Percentiles rank a stretch among this genome's conserved stretches.
Evolutionary conservation across 2,329 filamentous ascomycete species (phyloP).

Genomic region (Tympanopsis confertula): DNA sequence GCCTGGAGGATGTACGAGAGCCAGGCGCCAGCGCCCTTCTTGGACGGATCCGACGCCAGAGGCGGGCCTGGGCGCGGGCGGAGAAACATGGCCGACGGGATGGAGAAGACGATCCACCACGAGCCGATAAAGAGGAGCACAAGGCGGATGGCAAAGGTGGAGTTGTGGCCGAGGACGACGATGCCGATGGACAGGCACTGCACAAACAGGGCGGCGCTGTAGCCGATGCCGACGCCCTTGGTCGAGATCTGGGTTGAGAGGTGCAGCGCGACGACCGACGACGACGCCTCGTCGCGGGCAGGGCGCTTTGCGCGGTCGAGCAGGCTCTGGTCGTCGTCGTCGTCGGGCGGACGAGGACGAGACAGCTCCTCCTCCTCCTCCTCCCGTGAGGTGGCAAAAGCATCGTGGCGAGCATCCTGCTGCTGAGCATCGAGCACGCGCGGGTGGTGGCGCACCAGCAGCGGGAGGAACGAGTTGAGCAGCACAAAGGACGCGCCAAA

Average conservation of each 20-base stretch:
- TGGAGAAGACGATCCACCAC: constrained; percentile 90
- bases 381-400: constrained; percentile 16
- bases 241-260: constrained; percentile 86
- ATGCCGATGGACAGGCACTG: constrained; percentile 73
- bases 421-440: constrained; percentile 14
- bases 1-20: constrained; percentile 67
- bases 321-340: too few species aligned
- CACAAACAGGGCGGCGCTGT: constrained; percentile 72
- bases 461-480: constrained; percentile 84
- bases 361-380: constrained; percentile 14
- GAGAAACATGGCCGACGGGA: constrained; percentile 79
- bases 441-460: constrained; percentile 80
- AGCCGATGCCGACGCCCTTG: constrained; percentile 86
- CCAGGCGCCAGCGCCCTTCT: constrained; percentile 37
- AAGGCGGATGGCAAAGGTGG: constrained; percentile 74
- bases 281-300: background rate
- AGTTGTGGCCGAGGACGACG: constrained; percentile 61
- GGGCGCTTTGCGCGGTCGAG: too few species aligned
- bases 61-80: constrained; percentile 82
- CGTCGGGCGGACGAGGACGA: background rate
- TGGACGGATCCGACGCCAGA: constrained; percentile 32
- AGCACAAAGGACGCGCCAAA: constrained; percentile 96
- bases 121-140: constrained; percentile 76
- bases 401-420: constrained; percentile 10
- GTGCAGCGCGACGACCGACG: constrained; percentile 40